phyloP scores from a whole-genome alignment of 805 yeast genomes.

The Candida quercuum region DNA sequence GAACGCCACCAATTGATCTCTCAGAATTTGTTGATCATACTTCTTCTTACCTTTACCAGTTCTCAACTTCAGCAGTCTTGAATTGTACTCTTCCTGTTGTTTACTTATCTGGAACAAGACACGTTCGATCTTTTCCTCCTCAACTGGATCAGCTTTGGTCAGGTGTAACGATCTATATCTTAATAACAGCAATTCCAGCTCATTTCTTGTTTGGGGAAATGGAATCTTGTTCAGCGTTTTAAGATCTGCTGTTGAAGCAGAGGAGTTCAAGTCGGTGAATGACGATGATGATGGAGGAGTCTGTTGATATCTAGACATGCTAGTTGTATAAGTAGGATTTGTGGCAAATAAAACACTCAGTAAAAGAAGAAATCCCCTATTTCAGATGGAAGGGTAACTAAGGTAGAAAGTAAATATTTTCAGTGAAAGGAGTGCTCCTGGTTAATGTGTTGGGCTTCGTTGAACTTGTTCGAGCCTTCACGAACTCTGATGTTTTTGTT shows the following conservation, averaged over 20 bases:
- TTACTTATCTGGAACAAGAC: slow-evolving; percentile 34
- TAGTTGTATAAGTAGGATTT: background rate
- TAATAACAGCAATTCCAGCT: slow-evolving; percentile 13
- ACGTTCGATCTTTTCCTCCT: slow-evolving; percentile 39
- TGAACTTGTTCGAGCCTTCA: too few relatives aligned
- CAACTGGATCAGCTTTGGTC: slow-evolving; percentile 19
- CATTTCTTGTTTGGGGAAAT: slow-evolving; percentile 7
- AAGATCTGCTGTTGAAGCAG: background rate
- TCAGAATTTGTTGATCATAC: slow-evolving; percentile 43
- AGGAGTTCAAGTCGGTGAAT: background rate
- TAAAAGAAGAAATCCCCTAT: too few relatives aligned
- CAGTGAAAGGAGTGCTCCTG: too few relatives aligned
- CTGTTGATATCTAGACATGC: background rate
- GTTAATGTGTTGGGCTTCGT: too few relatives aligned
- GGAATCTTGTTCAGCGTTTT: background rate
- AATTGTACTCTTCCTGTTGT: slow-evolving; percentile 32
- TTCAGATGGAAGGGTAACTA: too few relatives aligned
- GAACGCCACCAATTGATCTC: slow-evolving; percentile 56
- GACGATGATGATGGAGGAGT: background rate
- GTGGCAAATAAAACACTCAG: slow-evolving; percentile 1
- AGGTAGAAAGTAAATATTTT: too few relatives aligned
- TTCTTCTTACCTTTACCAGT: slow-evolving; percentile 14
- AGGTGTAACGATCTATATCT: slow-evolving; percentile 15
- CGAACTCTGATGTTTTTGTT: too few relatives aligned
- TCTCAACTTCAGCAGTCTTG: slow-evolving; percentile 26